Evolutionary conservation across 768 basidiomycete genomes (phyloP).

Genomic region (Grammothele lineata): DNA sequence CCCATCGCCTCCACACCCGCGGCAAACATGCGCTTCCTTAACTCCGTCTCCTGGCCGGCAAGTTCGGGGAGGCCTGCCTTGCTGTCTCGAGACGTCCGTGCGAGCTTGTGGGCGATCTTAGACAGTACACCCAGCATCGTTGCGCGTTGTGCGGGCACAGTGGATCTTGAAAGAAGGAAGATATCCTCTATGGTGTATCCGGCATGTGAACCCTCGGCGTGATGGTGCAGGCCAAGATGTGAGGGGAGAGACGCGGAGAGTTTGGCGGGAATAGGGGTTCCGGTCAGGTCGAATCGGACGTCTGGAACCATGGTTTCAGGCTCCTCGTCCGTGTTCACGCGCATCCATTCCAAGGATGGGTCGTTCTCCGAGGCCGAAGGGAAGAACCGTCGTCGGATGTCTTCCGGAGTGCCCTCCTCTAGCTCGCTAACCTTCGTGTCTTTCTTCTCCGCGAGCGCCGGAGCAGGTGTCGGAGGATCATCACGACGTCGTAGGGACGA

Average conservation of each 20-base stretch:
- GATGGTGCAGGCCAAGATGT: slow-evolving; percentile 88
- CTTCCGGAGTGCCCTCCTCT: slow-evolving; percentile 75
- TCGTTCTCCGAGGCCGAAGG: slow-evolving; percentile 64
- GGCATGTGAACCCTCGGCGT: slow-evolving; percentile 73
- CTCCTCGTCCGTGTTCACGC: slow-evolving; percentile 24
- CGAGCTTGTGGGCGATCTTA: slow-evolving; percentile 43
- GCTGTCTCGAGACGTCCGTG: slow-evolving; percentile 24
- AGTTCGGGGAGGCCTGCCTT: slow-evolving; percentile 32
- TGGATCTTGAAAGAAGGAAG: slow-evolving; percentile 74
- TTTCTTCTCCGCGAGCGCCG: background rate
- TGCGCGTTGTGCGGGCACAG: slow-evolving; percentile 77
- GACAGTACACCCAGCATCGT: slow-evolving; percentile 75
- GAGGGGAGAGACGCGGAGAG: slow-evolving; percentile 63
- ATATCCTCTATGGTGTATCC: slow-evolving; percentile 90
- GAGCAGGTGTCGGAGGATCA: background rate
- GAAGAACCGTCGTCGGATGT: slow-evolving; percentile 82
- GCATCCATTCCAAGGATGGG: slow-evolving; percentile 81
- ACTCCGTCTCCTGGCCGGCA: slow-evolving; percentile 32
- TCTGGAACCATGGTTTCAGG: slow-evolving; percentile 24
- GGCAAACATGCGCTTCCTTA: slow-evolving; percentile 61
- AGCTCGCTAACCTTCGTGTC: background rate
- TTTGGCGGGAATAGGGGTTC: slow-evolving; percentile 56
- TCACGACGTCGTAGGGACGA: slow-evolving; percentile 28
- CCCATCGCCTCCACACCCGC: slow-evolving; percentile 62
- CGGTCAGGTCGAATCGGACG: slow-evolving; percentile 67